Evolutionary conservation across 2,329 filamentous ascomycete species (phyloP), one percentile per base, ranked within the genome.

Genomic region (Eutypa lata): DNA sequence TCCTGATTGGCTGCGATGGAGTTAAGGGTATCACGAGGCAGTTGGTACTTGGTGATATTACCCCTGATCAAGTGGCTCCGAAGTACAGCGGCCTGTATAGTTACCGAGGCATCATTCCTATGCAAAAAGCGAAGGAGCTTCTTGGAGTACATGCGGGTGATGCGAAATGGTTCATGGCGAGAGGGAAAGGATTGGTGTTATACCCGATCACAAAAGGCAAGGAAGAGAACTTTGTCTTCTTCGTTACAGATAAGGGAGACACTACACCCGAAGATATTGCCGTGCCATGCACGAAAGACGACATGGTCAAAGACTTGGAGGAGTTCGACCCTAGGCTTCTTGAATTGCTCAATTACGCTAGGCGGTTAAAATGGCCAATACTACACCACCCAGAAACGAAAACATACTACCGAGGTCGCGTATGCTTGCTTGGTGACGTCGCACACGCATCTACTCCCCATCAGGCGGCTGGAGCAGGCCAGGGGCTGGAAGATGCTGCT

Each of bases 61-160:
- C 53, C 3, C 65, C 63, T 14, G 53, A 65, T n/a, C 56, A 64
- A 38, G 58, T 68, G 13, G 50, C 55, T n/a, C 62, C 64, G 28
- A 61, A 53, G 2, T 68, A 67, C 46, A 59, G 54, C 44, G 62
- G 61, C 47, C 63, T 64, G 56, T 68, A 66, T 53, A 62, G 62
- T 47, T 69, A 67, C 51, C 56, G 65, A 43, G 64, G 61, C 7
- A 63, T 68, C 43, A 61, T 68, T 31, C 65, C 66, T 5, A 68
- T 66, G 53, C 46, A 57, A 28, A 48, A 63, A 6, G 62, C 61
- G 10, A 61, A 59, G 46, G 48, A 61, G 26, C 62, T 65, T 19
- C 55, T 67, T 2, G 65, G 64, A 22, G 53, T 48, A 3, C 65
- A 64, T 33, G 64, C 63, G 11, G 63, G 62, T 2, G 63, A 65